Evolutionary conservation across 2,329 filamentous ascomycete genomes (phyloP), one percentile per base, ranked within the genome.

Genomic region (Pseudocercospora musae): DNA sequence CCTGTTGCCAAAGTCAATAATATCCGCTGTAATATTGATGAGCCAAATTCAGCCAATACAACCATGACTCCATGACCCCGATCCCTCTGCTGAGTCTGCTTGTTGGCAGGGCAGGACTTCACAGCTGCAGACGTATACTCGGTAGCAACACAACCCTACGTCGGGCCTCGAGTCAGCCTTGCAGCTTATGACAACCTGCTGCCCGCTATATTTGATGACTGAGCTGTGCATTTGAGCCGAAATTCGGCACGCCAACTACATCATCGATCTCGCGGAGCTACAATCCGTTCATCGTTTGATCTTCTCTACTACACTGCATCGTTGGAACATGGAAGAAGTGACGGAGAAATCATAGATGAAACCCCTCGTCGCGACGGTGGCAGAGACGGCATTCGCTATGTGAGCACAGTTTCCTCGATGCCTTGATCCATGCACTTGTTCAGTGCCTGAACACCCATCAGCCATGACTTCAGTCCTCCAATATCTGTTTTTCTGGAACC

Each of bases 121-220:
- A 88, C 85, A 0, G 85, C 79, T 1, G 87, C 87, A 0, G 88
- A 90, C 72, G 77, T 88, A 37, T 88, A 82, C 69, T 77, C 79
- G 13, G 75, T 89, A 29, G 87, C 85, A 0, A 89, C 85, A 2
- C 80, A 85, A 78, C 77, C 87, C 15, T 77, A 78, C 54, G 88
- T 85, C 66, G 73, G 74, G 23, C 78, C 79, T 1, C 77, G 33
- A 10, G 37, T 68, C 29, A 67, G 67, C 23, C 50, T 73, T 25
- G 53, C 31, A 2, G 56, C 37, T 58, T 74, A 72, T 59, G 53
- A 60, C 21, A 63, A 66, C 18, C 68, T 76, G 15, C 50, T 76
- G n/a, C n/a, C 20, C 8, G 7, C 40, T 8, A 44, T 21, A 18
- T 44, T 44, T 44, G n/a, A 44, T 44, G 40, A 21, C 15, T 44